Base-by-base conservation (phyloP, 192 early-diverging fungal species). In the Spizellomyces sp. region DNA sequence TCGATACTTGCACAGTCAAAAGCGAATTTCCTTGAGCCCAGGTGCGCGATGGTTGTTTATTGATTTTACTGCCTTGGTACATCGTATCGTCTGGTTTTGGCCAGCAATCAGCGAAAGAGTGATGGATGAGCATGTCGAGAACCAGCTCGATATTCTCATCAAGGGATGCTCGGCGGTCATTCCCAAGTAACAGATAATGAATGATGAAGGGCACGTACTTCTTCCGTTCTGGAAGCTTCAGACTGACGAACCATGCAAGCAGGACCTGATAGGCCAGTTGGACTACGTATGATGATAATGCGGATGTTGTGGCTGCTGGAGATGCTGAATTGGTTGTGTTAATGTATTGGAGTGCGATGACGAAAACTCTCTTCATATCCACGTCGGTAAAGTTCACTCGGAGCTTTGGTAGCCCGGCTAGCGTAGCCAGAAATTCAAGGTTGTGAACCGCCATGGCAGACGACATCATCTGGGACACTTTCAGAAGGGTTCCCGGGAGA, bases 241-340 rank as follows among this genome's bases (percentile, higher is more conserved):
- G 80, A 15, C 89, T 89, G 63, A 93, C 87, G 71, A 95, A 98
- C 92, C 94, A 98, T 52, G 90, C 85, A 42, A 91, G 87, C 43
- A 97, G 90, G 1, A 96, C 92, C 67, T 96, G 92, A 79, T 95
- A 98, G 7, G 95, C 96, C 85, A 98, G 86, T n/a, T 91, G 89
- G 6, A 92, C 67, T 50, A 95, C 90, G 69, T 96, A 97, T 61
- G 92, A 91, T 12, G 52, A 45, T 5, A 67, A 22, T 42, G 48
- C 54, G 4, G 45, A 17, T 48, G 45, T 47, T 5, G 62, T 44
- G 9, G 62, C 19, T 19, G 15, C 62, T 8, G 62, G 9, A 12
- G 44, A 61, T 4, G 27, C 69, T 21, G 48, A 61, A 0, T 54
- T 54, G 22, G 81, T 61, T 22, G 70, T 70, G 10, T 79, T 77